Percentiles rank a stretch among this genome's conserved stretches.
Conservation (phyloP, 441 rosid species). For the Breynia disticha region DNA sequence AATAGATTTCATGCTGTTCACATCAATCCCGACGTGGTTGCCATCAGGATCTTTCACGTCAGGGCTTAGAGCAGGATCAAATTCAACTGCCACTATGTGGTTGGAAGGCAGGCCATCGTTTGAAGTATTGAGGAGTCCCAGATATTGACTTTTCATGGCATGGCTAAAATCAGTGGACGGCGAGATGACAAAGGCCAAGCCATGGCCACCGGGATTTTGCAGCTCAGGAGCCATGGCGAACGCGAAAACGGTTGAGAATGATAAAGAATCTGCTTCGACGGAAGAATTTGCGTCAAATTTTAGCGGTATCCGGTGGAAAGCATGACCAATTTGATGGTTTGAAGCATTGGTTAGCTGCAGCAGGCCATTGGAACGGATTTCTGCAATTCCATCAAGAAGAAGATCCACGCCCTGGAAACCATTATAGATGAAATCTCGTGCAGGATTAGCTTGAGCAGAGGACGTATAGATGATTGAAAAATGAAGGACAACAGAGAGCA, state of each 20-base stretch:
- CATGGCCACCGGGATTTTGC: conserved; percentile 20
- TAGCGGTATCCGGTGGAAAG: conserved; percentile 38
- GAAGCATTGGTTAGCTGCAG: conserved; percentile 33
- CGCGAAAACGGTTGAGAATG: conserved; percentile 28
- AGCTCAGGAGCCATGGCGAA: conserved; percentile 19
- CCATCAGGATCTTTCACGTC: conserved; percentile 15
- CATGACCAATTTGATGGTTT: conserved; percentile 27
- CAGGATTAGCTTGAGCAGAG: not conserved
- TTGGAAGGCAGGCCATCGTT: conserved; percentile 20
- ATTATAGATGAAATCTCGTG: conserved; percentile 3
- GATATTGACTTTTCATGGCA: conserved; percentile 13
- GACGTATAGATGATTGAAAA: not conserved
- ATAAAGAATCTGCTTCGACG: not conserved
- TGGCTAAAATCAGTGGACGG: conserved; percentile 19
- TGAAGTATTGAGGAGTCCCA: conserved; percentile 19
- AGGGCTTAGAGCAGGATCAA: conserved; percentile 13
- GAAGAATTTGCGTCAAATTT: conserved; percentile 28
- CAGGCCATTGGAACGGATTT: conserved; percentile 25
- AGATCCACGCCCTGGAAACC: conserved; percentile 19
- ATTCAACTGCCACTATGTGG: conserved; percentile 24
- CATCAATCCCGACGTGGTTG: conserved; percentile 16
- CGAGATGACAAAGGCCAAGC: conserved; percentile 31
- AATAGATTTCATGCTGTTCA: conserved; percentile 17
- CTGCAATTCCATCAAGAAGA: conserved; percentile 26
- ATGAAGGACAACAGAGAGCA: not conserved